These are phyloP conservation scores for Lactarius evosmus DNA, from an alignment of 768 basidiomycete species.

Conservation along the genomic window DNA sequence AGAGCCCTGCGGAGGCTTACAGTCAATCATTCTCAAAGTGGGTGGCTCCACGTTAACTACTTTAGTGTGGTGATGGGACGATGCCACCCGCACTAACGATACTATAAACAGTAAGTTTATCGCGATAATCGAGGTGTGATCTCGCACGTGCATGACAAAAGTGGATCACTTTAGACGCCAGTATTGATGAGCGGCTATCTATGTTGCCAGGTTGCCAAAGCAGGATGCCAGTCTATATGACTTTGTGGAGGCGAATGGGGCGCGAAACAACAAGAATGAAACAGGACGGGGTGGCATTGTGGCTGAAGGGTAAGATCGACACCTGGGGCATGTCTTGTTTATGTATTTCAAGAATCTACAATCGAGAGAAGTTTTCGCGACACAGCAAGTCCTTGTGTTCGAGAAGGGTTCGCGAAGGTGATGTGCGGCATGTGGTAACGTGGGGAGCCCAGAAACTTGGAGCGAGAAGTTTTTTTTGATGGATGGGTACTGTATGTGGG, in stretches of 20 bases:
- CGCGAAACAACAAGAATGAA: not conserved
- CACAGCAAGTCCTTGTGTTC: not conserved
- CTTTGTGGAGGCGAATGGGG: not conserved
- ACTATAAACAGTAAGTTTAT: not conserved
- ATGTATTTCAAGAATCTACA: not conserved
- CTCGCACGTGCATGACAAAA: not conserved
- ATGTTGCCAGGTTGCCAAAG: not conserved
- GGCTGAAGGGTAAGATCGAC: not conserved
- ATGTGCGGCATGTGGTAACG: not conserved
- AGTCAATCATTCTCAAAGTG: not conserved
- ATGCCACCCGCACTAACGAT: not conserved
- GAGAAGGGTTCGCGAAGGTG: not conserved
- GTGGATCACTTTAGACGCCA: not conserved
- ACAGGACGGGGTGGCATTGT: not conserved
- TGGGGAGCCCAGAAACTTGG: not conserved
- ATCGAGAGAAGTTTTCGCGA: not conserved
- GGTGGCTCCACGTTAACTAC: not conserved
- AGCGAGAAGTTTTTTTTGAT: not conserved
- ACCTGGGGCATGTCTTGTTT: not conserved
- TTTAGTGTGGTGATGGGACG: not conserved
- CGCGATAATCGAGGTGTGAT: not conserved
- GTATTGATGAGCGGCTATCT: not conserved
- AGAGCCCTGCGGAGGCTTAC: not conserved
- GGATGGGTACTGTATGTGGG: not conserved
- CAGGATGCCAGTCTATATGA: not conserved